phyloP scores from a whole-genome alignment of 2,329 filamentous ascomycete genomes.

The Cladosporium halotolerans region DNA sequence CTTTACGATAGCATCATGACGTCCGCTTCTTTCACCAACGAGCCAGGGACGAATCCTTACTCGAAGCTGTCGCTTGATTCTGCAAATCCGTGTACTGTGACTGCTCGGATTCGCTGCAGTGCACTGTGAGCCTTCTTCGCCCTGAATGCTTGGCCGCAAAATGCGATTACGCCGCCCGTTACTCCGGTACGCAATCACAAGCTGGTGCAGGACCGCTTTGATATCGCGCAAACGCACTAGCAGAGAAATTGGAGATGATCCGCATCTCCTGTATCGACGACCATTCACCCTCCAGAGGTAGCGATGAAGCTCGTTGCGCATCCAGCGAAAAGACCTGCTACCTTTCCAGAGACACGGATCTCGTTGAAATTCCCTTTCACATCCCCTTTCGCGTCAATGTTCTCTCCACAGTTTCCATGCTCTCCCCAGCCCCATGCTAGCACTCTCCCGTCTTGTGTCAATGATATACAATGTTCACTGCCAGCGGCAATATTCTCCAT shows the following conservation, averaged over 20 bases:
- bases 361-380: constrained; percentile 64
- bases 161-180: too few species aligned
- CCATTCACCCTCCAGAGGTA: constrained; percentile 26
- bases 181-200: too few species aligned
- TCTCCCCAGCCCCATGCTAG: constrained; percentile 95
- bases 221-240: too few species aligned
- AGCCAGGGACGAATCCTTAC: too few species aligned
- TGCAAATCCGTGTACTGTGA: too few species aligned
- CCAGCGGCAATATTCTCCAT: constrained; percentile 67
- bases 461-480: constrained; percentile 80
- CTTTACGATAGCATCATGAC: too few species aligned
- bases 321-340: constrained; percentile 67
- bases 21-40: too few species aligned
- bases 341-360: constrained; percentile 50
- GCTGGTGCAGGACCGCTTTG: too few species aligned
- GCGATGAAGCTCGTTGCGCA: constrained; percentile 84
- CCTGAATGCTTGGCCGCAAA: too few species aligned
- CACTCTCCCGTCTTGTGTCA: constrained; percentile 59
- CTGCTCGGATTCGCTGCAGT: too few species aligned
- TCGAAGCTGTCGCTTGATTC: too few species aligned
- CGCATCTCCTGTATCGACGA: neutral
- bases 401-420: constrained; percentile 87
- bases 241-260: neutral
- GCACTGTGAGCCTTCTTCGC: too few species aligned
- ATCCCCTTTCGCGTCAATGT: constrained; percentile 54